A percentile compares a stretch with the other conserved stretches of the same genome.
Conservation (phyloP, 2,329 filamentous ascomycete genomes). For the Fusarium neocosmosporiellum region DNA sequence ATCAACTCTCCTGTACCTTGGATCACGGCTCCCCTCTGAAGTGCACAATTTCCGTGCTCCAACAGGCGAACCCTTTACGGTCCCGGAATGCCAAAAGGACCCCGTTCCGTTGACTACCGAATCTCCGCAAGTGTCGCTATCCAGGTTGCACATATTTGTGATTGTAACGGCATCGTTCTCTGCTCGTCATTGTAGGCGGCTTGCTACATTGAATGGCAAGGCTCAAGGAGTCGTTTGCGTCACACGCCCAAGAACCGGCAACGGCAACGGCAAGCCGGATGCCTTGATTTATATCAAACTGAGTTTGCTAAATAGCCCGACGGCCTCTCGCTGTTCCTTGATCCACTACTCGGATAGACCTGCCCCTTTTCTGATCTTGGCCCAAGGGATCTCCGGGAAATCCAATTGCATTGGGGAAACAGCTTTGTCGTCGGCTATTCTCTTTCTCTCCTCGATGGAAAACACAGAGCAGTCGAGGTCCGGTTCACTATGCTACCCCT, state of each 20-base stretch:
- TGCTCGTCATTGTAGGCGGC: slow-evolving; percentile 15
- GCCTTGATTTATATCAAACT: slow-evolving; percentile 13
- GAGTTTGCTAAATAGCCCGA: slow-evolving; percentile 12
- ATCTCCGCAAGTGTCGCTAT: slow-evolving; percentile 34
- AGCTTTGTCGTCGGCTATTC: not conserved
- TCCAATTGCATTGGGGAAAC: not conserved
- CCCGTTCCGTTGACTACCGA: slow-evolving; percentile 6
- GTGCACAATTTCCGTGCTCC: slow-evolving; percentile 3
- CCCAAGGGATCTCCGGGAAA: not conserved
- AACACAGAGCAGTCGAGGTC: not conserved
- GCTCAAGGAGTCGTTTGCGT: slow-evolving; percentile 35
- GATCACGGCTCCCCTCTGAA: not conserved
- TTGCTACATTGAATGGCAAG: slow-evolving; percentile 9
- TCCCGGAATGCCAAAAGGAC: not conserved
- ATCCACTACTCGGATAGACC: not conserved
- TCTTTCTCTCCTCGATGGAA: not conserved
- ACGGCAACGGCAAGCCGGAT: slow-evolving; percentile 23
- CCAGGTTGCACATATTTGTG: slow-evolving; percentile 25
- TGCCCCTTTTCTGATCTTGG: not conserved
- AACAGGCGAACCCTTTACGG: not conserved
- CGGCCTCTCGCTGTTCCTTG: not conserved
- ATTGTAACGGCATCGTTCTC: slow-evolving; percentile 28
- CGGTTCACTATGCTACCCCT: not conserved
- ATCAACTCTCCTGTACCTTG: not conserved
- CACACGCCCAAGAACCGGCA: slow-evolving; percentile 20